Evolutionary conservation across 495 filamentous ascomycete genomes (phyloP), one percentile per base, ranked within the genome.

Genomic region (Aspergillus biplanus): DNA sequence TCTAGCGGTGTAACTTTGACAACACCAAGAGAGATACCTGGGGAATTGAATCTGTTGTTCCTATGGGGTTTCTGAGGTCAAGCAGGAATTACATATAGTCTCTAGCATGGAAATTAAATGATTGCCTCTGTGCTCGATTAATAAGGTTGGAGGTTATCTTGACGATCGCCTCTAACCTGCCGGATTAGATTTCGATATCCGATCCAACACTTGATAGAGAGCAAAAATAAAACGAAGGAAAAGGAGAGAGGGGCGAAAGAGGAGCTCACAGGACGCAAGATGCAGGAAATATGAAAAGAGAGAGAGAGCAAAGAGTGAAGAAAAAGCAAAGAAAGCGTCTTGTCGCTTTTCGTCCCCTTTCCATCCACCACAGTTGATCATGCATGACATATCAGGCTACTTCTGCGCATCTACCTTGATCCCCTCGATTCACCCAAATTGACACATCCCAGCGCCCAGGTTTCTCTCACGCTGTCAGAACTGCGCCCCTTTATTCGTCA

Each of bases 301-400:
- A 57, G 44, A 42, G 44, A 49, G 13, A 13, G 39, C 16, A 18
- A 31, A 33, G 49, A 46, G 32, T 27, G 33, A 11, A 66, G 53
- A 57, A 53, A 49, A 55, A 65, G 52, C 62, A 65, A 66, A 56
- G 37, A 61, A 61, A 49, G 21, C 1, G 39, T 50, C 18, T 18
- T n/a, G 33, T 58, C 16, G 21, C 21, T 27, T 39, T 8, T 21
- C 18, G 33, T 47, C 61, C 35, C 64, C 59, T 58, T 48, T 62
- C 47, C 33, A 52, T 58, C 64, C 46, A 63, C 61, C 47, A 37
- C 53, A 62, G 64, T 63, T 52, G 56, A 63, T 64, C 60, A 67
- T 67, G 68, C 68, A 70, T 65, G 68, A 70, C 68, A 70, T 70
- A 67, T 70, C 65, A 63, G 65, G 59, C 59, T 62, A 50, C 55